These are phyloP conservation scores for Macrolepiota fuliginosa DNA, from an alignment of 768 basidiomycete species.

Conservation along the genomic window DNA sequence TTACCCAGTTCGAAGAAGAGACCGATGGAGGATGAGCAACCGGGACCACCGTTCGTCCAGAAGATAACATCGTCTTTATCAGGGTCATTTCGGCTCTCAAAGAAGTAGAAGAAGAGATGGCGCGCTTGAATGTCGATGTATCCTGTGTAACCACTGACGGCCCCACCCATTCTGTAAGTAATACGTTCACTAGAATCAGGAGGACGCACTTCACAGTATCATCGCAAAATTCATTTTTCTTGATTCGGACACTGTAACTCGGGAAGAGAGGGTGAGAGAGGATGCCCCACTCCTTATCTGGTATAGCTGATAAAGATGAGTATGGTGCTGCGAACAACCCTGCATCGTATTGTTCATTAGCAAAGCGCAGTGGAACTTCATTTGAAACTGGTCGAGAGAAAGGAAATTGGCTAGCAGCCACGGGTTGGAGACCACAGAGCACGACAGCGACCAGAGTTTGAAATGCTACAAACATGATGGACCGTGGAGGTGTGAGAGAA, in stretches of 20 bases:
- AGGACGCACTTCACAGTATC: slow-evolving; percentile 46
- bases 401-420: background rate
- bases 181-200: background rate
- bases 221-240: slow-evolving; percentile 56
- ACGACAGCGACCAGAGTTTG: background rate
- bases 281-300: slow-evolving; percentile 13
- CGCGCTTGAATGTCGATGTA: slow-evolving; percentile 65
- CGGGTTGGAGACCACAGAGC: background rate
- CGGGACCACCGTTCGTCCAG: slow-evolving; percentile 50
- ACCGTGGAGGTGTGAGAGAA: background rate
- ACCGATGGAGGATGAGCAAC: slow-evolving; percentile 47
- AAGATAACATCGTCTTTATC: slow-evolving; percentile 64
- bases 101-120: slow-evolving; percentile 77
- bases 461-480: background rate
- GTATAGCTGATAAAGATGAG: slow-evolving; percentile 8
- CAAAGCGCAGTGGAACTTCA: background rate
- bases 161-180: background rate
- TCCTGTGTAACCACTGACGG: slow-evolving; percentile 35
- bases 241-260: slow-evolving; percentile 52
- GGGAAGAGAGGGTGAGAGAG: slow-evolving; percentile 50
- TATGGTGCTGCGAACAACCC: slow-evolving; percentile 14
- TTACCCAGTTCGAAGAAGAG: slow-evolving; percentile 62
- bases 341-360: slow-evolving; percentile 7
- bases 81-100: slow-evolving; percentile 65
- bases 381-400: background rate